Evolutionary conservation across 1,139 yeast species (phyloP), one percentile per base, ranked within the genome.

Genomic region (Taphrina pruni): DNA sequence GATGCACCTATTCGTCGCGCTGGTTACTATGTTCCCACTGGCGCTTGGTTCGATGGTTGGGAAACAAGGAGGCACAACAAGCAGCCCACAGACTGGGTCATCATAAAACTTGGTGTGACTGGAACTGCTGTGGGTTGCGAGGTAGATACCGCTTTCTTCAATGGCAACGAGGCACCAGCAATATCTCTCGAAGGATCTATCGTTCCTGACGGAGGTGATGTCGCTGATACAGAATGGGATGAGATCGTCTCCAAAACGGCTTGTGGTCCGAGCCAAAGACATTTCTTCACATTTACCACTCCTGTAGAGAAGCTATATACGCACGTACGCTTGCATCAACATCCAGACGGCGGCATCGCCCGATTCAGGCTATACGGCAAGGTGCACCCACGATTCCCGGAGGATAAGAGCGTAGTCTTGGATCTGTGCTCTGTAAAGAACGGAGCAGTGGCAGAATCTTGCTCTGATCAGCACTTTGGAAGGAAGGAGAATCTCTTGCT

Each of bases 261-360:
- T 76, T 92, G 97, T 80, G 96, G 97, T 1, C 97, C 98, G 7
- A 82, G 88, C 9, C 95, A 89, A 78, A 86, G 86, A 76, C 97
- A 91, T 76, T 92, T 90, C 77, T 91, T 91, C 77, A 81, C 84
- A 39, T 85, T 95, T 73, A 72, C 74, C 6, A 84, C 82, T 35
- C 76, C 80, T 0, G 76, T 86, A 68, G 90, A 97, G 38, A 79
- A 79, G 12, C 79, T 83, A 65, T 93, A 85, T 80, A 90, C 95
- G 51, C 95, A 90, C 77, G 88, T 88, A 48, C 85, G 93, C 75
- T 84, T 93, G 75, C 87, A 88, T 80, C 91, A 91, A 96, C 93
- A 89, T 79, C 96, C 98, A 39, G 98, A 93, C 77, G 98, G 98
- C 65, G 98, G 98, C 46, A 92, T 93, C 79, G 97, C 98, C 7